Evolutionary conservation across 176 grass and related monocot genomes (phyloP), one percentile per base, ranked within the genome.

Genomic region (Bromus sterilis): DNA sequence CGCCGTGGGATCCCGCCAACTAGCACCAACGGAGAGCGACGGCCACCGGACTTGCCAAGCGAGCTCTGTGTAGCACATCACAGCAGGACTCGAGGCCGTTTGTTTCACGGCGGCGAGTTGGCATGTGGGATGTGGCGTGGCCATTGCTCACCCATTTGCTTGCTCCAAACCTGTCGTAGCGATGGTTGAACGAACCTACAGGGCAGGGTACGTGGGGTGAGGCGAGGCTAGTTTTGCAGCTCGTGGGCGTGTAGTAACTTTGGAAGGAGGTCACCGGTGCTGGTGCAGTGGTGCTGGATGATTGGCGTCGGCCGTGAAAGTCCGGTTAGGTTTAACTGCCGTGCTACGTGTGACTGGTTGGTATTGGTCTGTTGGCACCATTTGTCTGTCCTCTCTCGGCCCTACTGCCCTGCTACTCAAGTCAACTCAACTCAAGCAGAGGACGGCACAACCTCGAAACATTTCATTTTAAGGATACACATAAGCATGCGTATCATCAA

Each of bases 1-100:
- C n/a, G n/a, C n/a, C n/a, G 18, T 84, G 51, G 82, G 85, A 55
- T 89, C 77, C 77, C 62, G 53, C 62, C 49, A 18, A 18, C 70
- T 37, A 23, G 37, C 7, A 25, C 60, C 6, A 30, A 53, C 18
- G 13, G 29, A 34, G 68, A 16, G 55, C 42, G 42, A 26, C 46
- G 14, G 24, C 4, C 4, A 1, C 39, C 26, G 37, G 51, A 8
- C 13, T 34, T 24, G 59, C 33, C 77, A 43, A 80, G 42, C 68
- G 12, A 16, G 44, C 64, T 79, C 55, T 79, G 51, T 62, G 15
- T n/a, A n/a, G n/a, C n/a, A n/a, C n/a, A n/a, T n/a, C n/a, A n/a
- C n/a, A n/a, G n/a, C n/a, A n/a, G n/a, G n/a, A n/a, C n/a, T 1
- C 29, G 36, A 80, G 21, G 11, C 42, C 3, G 25, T 24, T 71